phyloP scores from a whole-genome alignment of 352 stramenopile species.

The Hyaloperonospora brassicae region DNA sequence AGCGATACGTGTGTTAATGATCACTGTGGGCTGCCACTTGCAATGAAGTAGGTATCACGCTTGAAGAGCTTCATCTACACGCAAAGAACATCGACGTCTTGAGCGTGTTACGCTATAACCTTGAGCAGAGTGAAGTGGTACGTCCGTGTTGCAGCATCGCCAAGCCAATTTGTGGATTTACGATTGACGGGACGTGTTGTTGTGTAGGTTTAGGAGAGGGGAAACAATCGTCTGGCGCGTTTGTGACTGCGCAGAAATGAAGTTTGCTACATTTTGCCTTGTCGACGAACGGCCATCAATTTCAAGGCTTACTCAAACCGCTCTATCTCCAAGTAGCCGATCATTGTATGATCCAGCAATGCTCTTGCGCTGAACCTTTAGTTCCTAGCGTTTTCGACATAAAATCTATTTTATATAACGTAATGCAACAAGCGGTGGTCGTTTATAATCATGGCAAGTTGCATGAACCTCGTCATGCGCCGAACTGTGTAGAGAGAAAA shows the following conservation, averaged over 20 bases:
- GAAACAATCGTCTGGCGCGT: conserved; percentile 67
- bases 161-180: conserved; percentile 2
- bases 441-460: background rate
- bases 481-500: no score
- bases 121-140: conserved; percentile 77
- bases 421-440: conserved; percentile 28
- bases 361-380: conserved; percentile 7
- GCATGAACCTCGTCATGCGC: conserved; percentile 4
- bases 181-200: conserved; percentile 8
- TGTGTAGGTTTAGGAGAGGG: conserved; percentile 61
- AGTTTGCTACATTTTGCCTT: conserved; percentile 1
- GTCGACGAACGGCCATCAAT: conserved; percentile 1
- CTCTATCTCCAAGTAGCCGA: conserved; percentile 7
- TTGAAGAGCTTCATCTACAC: conserved; percentile 76
- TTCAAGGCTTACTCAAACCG: conserved; percentile 10
- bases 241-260: conserved; percentile 29
- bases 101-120: conserved; percentile 75
- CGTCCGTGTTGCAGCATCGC: conserved; percentile 16
- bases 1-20: conserved; percentile 5
- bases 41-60: conserved; percentile 73
- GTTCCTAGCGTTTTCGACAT: conserved; percentile 3
- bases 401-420: conserved; percentile 11
- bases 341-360: conserved; percentile 2
- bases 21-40: conserved; percentile 28
- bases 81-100: conserved; percentile 71